Evolutionary conservation across 2,329 filamentous ascomycete genomes (phyloP), one percentile per base, ranked within the genome.

Genomic region (Fusarium tricinctum): DNA sequence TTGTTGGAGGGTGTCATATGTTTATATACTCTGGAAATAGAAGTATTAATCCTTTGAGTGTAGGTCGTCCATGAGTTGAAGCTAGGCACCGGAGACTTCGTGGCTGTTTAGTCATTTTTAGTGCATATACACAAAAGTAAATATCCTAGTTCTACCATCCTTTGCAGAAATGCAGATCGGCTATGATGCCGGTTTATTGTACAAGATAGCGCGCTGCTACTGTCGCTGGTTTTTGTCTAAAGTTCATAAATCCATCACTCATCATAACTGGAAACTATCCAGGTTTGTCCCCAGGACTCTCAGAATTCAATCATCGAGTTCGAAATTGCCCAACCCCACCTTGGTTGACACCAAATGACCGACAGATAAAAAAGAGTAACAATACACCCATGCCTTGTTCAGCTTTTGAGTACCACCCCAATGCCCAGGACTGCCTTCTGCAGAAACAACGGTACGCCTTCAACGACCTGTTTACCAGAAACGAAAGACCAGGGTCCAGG

Each of bases 221-320:
- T 60, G 44, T 57, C 51, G 63, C 67, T 64, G 39, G 33, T 57
- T 68, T 68, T 68, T 70, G 58, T 70, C 67, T 70, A 70, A 48
- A 47, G 58, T 66, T 70, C 67, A 55, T 70, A 62, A 69, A 70
- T 58, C 67, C 67, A 65, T 70, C 67, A 70, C 67, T 70, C 67
- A 49, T 70, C 54, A 69, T 48, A 60, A 57, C 58, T 53, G 54
- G 67, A 60, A 32, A 35, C 42, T 17, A 42, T 58, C 67, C 67
- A 60, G 66, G 52, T 55, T 26, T 14, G 7, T 69, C 63, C 57
- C 57, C 46, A 42, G 53, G 40, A 33, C 39, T 58, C 60, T 47
- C 47, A 5, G 28, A 44, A 38, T 40, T 56, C 3, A 33, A 50
- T 30, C 38, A 32, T 32, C 26, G 19, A 50, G 43, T 45, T 17